Percentiles rank a stretch among this genome's conserved stretches.
Evolutionary conservation across 768 basidiomycete genomes (phyloP).

Genomic region (Amanita phalloides): DNA sequence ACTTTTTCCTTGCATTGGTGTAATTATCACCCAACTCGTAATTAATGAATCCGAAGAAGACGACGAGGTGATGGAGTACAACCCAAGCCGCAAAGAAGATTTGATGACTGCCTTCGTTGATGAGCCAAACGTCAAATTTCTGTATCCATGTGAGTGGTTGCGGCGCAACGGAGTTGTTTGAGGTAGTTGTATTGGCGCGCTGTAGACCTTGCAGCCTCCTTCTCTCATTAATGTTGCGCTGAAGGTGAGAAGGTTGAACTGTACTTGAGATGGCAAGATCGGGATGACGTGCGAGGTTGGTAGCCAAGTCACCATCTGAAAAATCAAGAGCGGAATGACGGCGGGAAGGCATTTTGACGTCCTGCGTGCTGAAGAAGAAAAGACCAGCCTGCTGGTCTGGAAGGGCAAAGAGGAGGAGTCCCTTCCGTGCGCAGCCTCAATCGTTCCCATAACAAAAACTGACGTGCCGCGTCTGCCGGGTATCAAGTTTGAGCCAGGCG

Average conservation of each 20-base stretch:
- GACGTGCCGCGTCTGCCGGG: too few relatives aligned
- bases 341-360: slow-evolving; percentile 23
- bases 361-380: slow-evolving; percentile 28
- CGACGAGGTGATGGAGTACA: slow-evolving; percentile 70
- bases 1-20: slow-evolving; percentile 48
- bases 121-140: slow-evolving; percentile 74
- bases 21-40: slow-evolving; percentile 77
- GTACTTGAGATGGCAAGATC: slow-evolving; percentile 24
- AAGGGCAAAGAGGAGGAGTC: not conserved
- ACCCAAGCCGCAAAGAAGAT: slow-evolving; percentile 78
- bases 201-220: slow-evolving; percentile 79
- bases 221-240: slow-evolving; percentile 82
- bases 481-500: too few relatives aligned
- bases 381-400: slow-evolving; percentile 12
- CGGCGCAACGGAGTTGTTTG: slow-evolving; percentile 15
- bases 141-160: slow-evolving; percentile 31
- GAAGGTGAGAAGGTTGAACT: slow-evolving; percentile 39
- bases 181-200: slow-evolving; percentile 34
- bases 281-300: slow-evolving; percentile 43
- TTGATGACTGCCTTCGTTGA: slow-evolving; percentile 78
- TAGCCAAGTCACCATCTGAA: slow-evolving; percentile 34
- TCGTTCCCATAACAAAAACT: too few relatives aligned
- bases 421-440: too few relatives aligned
- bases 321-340: slow-evolving; percentile 62
- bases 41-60: slow-evolving; percentile 65